Base-by-base conservation (phyloP, 2,329 filamentous ascomycete genomes). In the Fusarium cyanostomum region DNA sequence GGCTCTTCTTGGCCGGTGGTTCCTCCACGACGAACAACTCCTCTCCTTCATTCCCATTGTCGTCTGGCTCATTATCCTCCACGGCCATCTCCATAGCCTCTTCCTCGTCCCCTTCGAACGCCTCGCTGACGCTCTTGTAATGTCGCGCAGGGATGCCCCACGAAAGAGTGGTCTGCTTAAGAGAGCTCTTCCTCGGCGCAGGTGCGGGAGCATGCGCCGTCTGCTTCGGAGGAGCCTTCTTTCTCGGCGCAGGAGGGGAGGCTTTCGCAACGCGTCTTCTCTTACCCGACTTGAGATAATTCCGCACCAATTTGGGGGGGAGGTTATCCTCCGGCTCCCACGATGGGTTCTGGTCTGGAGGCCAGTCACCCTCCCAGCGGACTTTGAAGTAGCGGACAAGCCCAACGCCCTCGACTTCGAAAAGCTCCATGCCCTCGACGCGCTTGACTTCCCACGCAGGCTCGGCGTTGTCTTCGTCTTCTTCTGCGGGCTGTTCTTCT, bases 311-410 rank as follows among this genome's bases (percentile, higher is more conserved):
- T 0, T 56, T 56, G 0, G 69, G 53, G 0, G 81, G 72, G 3
- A 87, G 78, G 49, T 86, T 84, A 4, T 78, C 78, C 60, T 82
- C 79, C 0, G 84, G 84, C 66, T 87, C 85, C 85, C 85, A 87
- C 0, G 84, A 83, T 0, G 83, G 82, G 52, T 87, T 86, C 67
- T 86, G 79, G 8, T 80, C 81, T 0, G 78, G 72, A 0, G 84
- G 83, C 85, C 85, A 87, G 56, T 84, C 72, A 8, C 85, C 85
- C 39, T 79, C 80, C 85, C 85, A 87, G 7, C 81, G 79, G 1
- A 87, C 83, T 27, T 80, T 75, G 70, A 84, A 87, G 55, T 78
- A 79, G 4, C 80, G 80, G 2, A 80, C 73, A 0, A 67, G 43
- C 8, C 72, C 72, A 3, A 65, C 69, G 5, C 77, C 77, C 11